Evolutionary conservation across 306 rosid genomes (phyloP), one percentile per base, ranked within the genome.

Genomic region (Lablab purpureus): DNA sequence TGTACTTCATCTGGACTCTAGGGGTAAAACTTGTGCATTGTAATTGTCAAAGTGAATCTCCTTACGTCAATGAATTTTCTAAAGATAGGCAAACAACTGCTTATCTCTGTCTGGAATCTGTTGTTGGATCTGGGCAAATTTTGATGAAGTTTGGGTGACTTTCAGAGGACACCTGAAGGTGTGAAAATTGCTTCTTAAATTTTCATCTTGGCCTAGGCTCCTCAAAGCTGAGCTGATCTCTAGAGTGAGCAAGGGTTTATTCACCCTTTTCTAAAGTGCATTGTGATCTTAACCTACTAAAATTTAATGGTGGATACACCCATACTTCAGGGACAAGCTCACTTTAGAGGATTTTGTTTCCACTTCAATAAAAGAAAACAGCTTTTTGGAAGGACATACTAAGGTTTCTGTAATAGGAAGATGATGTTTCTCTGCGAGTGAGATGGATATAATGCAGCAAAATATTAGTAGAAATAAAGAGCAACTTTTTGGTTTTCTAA

Each of bases 351-450:
- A 25, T 22, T 49, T 50, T 69, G 4, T 41, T 25, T 1, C 58
- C 41, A 22, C 58, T 41, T 43, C 22, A 74, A 43, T 74, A 36
- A 71, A n/a, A 72, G 10, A 22, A 63, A n/a, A 0, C 43, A 47
- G 56, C 41, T 6, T 64, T 74, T 50, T 69, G 43, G 28, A 52
- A 51, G 46, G 70, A 51, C 22, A 52, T 10, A 50, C 4, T 40
- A 49, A 5, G 21, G 41, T 70, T 43, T 71, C 49, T 58, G 50
- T 21, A 64, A 32, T 56, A 55, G 47, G 49, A 30, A 14, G 49
- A 47, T 17, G 67, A 15, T 60, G 54, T 59, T 47, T 77, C 27
- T 63, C 54, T 65, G 55, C 41, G n/a, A 77, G 34, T 73, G 46
- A 41, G 59, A 32, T 83, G 67, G 43, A 10, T 49, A 22, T 18